A percentile compares a stretch with the other conserved stretches of the same genome.
Evolutionary conservation across 2,329 filamentous ascomycete species (phyloP).

Genomic region (Arthrobotrys conoides): DNA sequence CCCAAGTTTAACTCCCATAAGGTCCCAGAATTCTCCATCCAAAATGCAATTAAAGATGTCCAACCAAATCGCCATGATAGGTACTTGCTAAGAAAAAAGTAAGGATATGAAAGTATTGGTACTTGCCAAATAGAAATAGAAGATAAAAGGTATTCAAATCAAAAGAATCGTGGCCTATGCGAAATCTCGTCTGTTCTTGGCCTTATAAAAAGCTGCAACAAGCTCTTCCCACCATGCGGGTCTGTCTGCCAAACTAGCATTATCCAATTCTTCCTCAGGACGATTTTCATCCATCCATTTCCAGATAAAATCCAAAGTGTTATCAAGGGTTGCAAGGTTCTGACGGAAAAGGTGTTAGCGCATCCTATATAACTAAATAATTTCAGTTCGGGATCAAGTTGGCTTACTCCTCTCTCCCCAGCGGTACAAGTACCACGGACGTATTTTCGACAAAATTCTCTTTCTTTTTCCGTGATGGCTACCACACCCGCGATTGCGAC

Average conservation of each 20-base stretch:
- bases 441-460: constrained; percentile 21
- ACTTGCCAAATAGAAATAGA: not conserved
- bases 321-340: constrained; percentile 2
- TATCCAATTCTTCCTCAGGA: not conserved
- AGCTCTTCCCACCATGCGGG: constrained; percentile 8
- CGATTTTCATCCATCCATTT: constrained; percentile 7
- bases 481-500: constrained; percentile 15
- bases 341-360: not conserved
- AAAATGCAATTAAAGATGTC: too few species aligned
- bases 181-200: constrained; percentile 1
- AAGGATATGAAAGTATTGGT: not conserved
- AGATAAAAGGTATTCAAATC: not conserved
- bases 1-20: too few species aligned
- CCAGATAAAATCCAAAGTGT: constrained; percentile 8
- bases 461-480: not conserved
- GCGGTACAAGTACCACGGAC: not conserved
- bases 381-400: not conserved
- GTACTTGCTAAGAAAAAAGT: too few species aligned
- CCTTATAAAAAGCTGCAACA: not conserved
- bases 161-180: not conserved
- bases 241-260: not conserved
- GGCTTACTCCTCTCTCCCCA: constrained; percentile 3
- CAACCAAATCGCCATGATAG: too few species aligned
- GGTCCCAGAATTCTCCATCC: too few species aligned
- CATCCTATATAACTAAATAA: not conserved